Base-by-base conservation (phyloP, 805 yeast genomes). In the Saccharomyces cerevisiae region DNA sequence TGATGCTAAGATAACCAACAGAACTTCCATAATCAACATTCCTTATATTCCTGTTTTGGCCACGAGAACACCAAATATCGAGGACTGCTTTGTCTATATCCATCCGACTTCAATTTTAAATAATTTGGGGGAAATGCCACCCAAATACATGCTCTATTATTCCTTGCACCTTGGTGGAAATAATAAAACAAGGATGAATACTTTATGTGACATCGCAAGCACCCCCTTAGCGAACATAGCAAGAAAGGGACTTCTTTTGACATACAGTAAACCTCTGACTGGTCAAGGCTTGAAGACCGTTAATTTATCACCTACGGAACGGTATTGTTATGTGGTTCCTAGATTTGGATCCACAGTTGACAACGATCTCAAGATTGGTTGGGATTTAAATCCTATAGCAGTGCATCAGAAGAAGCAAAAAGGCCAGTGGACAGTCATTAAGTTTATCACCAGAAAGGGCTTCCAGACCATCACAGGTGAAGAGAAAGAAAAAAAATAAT, bases 241-340 rank as follows among this genome's bases (percentile, higher is more conserved):
- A 17, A 85, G 84, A 59, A 74, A 74, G 29, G 83, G 95, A 17
- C 82, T 87, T 0, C 73, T 92, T 49, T 64, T 92, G 46, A 82
- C 92, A 0, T 91, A 86, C 69, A 89, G 97, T 28, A 92, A 91
- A 65, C 98, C 98, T 0, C 71, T 92, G 51, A 60, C 66, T 4
- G 96, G 96, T 0, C 87, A 88, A 53, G 96, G 97, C 2, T 82
- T 89, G 64, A 95, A 89, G 1, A 95, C 96, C 1, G 85, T 84
- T 63, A 75, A 78, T 58, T 63, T 87, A 14, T 73, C 82, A 3
- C 73, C 87, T 0, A 80, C 83, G 2, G 85, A 84, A 62, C 76
- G 97, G 60, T 91, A 86, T 63, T 88, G 95, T 61, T 91, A 89
- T 72, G 97, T 91, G 14, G 84, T 89, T 51, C 97, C 98, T 1